Evolutionary conservation across 768 basidiomycete species (phyloP).

Genomic region (Leccinellum albellum): DNA sequence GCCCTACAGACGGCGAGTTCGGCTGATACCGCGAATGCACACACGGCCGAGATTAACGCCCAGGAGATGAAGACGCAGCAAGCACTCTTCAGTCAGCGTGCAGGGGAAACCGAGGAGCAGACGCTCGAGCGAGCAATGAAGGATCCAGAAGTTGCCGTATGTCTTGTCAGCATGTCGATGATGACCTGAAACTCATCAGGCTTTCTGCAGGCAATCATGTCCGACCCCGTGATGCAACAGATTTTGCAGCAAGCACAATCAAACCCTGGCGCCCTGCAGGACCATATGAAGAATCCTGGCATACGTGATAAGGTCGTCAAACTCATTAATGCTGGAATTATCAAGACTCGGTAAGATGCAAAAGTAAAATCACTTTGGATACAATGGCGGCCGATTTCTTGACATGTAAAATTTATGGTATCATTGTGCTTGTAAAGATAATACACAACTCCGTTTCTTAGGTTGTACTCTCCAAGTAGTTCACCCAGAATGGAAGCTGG

Average conservation of each 20-base stretch:
- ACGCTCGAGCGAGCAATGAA: constrained; percentile 92
- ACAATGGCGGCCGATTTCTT: constrained; percentile 10
- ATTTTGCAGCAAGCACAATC: constrained; percentile 92
- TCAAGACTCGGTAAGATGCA: constrained; percentile 66
- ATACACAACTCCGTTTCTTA: constrained; percentile 7
- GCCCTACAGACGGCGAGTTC: constrained; percentile 74
- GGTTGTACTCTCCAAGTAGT: background rate
- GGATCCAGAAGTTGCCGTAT: constrained; percentile 91
- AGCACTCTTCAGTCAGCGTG: constrained; percentile 74
- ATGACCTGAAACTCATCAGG: constrained; percentile 4
- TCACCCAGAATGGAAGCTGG: constrained; percentile 25
- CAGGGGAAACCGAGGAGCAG: constrained; percentile 87
- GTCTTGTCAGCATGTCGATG: constrained; percentile 26
- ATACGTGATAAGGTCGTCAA: constrained; percentile 83
- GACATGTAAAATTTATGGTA: constrained; percentile 22
- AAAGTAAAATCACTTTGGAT: constrained; percentile 9
- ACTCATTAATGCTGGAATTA: constrained; percentile 89
- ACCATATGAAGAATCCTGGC: constrained; percentile 92
- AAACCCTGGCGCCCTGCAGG: constrained; percentile 84
- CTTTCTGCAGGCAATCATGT: constrained; percentile 66
- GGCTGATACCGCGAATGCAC: constrained; percentile 77
- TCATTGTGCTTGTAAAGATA: constrained; percentile 23
- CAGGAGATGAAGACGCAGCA: constrained; percentile 78
- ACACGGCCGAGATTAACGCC: constrained; percentile 76
- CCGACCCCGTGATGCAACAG: constrained; percentile 88